A percentile compares a stretch with the other conserved stretches of the same genome.
phyloP scores from a whole-genome alignment of 148 eudicot species.

The Mesembryanthemum crystallinum region DNA sequence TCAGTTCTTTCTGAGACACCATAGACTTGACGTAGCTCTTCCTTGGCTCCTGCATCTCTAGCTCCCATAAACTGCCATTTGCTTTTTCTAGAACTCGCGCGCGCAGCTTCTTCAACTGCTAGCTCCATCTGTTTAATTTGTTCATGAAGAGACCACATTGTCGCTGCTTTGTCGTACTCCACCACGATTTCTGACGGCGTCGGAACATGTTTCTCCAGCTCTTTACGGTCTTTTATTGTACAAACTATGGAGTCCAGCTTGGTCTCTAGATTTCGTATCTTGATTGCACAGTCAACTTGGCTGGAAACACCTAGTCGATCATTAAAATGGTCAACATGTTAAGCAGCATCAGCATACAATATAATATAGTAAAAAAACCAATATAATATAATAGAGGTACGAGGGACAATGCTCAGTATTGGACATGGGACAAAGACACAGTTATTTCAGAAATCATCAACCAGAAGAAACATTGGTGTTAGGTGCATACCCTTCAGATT shows the following conservation, averaged over 20 bases:
- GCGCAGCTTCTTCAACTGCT: slow-evolving; percentile 89
- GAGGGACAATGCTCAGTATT: not conserved
- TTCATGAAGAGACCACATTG: slow-evolving; percentile 87
- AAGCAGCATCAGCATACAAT: not conserved
- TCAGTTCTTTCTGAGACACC: slow-evolving; percentile 99
- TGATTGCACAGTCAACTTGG: slow-evolving; percentile 96
- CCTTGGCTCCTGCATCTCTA: slow-evolving; percentile 97
- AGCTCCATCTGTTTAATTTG: slow-evolving; percentile 89
- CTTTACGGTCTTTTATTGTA: slow-evolving; percentile 94
- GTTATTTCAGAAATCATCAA: not conserved
- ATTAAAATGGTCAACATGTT: not conserved
- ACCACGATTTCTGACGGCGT: slow-evolving; percentile 93
- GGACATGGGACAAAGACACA: not conserved
- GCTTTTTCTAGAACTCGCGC: slow-evolving; percentile 82
- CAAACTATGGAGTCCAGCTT: slow-evolving; percentile 93
- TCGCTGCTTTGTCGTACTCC: slow-evolving; percentile 89
- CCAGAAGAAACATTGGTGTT: not conserved
- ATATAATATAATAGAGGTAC: not conserved
- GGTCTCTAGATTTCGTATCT: slow-evolving; percentile 92
- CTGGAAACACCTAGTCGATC: slow-evolving; percentile 80
- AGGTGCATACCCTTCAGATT: slow-evolving; percentile 77
- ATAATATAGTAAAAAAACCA: too few relatives aligned
- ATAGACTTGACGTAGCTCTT: slow-evolving; percentile 90
- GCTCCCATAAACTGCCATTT: slow-evolving; percentile 99
- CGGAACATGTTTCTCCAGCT: slow-evolving; percentile 96